Evolutionary conservation across 805 yeast genomes (phyloP), one percentile per base, ranked within the genome.

Genomic region (Candida saitoana): DNA sequence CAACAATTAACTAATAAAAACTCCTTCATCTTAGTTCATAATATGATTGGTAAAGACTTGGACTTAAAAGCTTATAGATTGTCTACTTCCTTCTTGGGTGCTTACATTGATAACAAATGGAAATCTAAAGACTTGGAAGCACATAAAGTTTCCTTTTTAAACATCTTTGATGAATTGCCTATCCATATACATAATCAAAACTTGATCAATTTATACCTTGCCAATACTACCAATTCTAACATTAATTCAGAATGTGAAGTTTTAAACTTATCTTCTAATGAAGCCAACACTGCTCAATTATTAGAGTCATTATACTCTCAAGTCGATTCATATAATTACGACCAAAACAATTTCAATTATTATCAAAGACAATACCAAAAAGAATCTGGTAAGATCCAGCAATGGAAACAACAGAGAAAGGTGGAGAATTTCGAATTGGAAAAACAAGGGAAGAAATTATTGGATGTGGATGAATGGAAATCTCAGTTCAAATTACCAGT

Each of bases 281-380:
- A 68, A 47, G 65, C 65, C 52, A 67, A 63, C 46, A 68, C 74
- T 35, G 64, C 71, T 15, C 73, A 70, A 51, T 65, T 70, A 47
- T 76, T 80, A 45, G 90, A 84, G 56, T 75, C 76, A 36, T 70
- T 85, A 49, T 74, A 79, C 57, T 82, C 79, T 47, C 77, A 87
- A 39, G 74, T 86, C 32, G 93, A 86, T 61, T 80, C 83, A 38
- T 80, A 79, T 67, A 82, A 82, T 67, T 82, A 82, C 60, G 89
- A 83, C 59, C 86, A 84, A 60, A 82, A 83, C 51, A 85, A 82
- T 65, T 81, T 83, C 72, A 83, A 84, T 70, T 85, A 82, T 65
- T 84, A 78, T 69, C 93, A 85, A 67, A 80, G 95, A 69, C 82
- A 79, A 53, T 70, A 79, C 45, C 76, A 80, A 37, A 76, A 88